Percentiles rank a stretch among this genome's conserved stretches.
Evolutionary conservation across 1,284 basidiomycete species (phyloP).

Genomic region (Cystobasidium pallidum): DNA sequence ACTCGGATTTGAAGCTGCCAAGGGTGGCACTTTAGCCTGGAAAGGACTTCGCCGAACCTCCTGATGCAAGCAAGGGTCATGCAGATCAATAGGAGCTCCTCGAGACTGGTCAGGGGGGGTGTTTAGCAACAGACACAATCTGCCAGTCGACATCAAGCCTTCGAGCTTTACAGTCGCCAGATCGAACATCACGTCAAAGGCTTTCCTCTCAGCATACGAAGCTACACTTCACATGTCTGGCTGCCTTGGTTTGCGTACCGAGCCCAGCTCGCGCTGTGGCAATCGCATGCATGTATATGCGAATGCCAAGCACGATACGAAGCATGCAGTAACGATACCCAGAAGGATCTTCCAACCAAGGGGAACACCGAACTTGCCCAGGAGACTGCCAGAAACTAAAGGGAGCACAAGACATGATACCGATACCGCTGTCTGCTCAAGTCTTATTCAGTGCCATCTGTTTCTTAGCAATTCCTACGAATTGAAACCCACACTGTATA

Average conservation of each 20-base stretch:
- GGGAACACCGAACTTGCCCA: neutral
- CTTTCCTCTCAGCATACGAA: too few relatives aligned
- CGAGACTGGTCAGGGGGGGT: too few relatives aligned
- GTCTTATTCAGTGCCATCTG: neutral
- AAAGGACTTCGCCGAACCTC: too few relatives aligned
- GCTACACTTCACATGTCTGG: too few relatives aligned
- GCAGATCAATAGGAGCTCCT: too few relatives aligned
- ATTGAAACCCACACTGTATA: slow-evolving; percentile 16
- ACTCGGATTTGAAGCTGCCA: too few relatives aligned
- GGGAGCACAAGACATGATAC: slow-evolving; percentile 28
- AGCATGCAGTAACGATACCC: neutral
- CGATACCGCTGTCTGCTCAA: slow-evolving; percentile 14
- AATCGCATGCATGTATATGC: slow-evolving; percentile 8
- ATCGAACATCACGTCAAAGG: too few relatives aligned
- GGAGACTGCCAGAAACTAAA: slow-evolving; percentile 12
- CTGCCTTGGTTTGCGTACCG: neutral
- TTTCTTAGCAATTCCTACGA: neutral
- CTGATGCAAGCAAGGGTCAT: too few relatives aligned
- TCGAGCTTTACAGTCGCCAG: too few relatives aligned
- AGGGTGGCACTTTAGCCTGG: too few relatives aligned
- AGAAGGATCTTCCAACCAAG: slow-evolving; percentile 28
- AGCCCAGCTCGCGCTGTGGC: neutral
- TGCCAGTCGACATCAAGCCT: too few relatives aligned
- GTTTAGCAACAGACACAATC: too few relatives aligned
- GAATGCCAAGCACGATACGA: slow-evolving; percentile 7